phyloP scores from a whole-genome alignment of 78 protist genomes.

The Bigelowiella natans region DNA sequence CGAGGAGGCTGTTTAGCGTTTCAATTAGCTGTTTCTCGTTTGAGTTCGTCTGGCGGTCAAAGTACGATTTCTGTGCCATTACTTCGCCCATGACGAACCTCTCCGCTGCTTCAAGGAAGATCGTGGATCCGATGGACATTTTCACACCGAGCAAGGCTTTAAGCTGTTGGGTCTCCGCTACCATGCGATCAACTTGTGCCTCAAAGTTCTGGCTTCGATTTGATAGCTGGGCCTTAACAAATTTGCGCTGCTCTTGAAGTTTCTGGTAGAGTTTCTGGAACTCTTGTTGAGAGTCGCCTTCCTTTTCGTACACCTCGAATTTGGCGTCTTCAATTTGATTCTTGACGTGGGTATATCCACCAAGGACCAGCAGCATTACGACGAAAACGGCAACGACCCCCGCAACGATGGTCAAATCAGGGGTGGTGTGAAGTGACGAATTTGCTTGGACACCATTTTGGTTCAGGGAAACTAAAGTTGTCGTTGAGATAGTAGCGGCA shows the following conservation, averaged over 20 bases:
- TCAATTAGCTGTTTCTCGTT: not conserved
- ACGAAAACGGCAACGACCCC: not conserved
- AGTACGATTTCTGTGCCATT: not conserved
- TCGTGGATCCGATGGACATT: not conserved
- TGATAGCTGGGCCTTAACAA: not conserved
- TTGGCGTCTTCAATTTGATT: not conserved
- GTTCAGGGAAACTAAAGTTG: not conserved
- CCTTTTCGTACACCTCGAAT: not conserved
- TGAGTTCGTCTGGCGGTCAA: not conserved
- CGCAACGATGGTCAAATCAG: not conserved
- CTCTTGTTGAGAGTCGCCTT: not conserved
- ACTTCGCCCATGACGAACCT: not conserved
- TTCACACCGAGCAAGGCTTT: not conserved
- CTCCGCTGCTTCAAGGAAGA: not conserved
- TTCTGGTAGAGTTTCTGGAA: not conserved
- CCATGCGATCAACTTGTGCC: not conserved
- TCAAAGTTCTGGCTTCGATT: not conserved
- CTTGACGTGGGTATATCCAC: not conserved
- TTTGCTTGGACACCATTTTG: not conserved
- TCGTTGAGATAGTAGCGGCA: not conserved
- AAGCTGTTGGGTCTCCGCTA: not conserved
- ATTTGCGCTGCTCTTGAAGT: not conserved
- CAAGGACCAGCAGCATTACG: not conserved
- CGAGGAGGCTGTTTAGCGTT: not conserved
- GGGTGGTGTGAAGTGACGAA: not conserved